Evolutionary conservation across 2,329 filamentous ascomycete species (phyloP).

Genomic region (Diaporthe australafricana): DNA sequence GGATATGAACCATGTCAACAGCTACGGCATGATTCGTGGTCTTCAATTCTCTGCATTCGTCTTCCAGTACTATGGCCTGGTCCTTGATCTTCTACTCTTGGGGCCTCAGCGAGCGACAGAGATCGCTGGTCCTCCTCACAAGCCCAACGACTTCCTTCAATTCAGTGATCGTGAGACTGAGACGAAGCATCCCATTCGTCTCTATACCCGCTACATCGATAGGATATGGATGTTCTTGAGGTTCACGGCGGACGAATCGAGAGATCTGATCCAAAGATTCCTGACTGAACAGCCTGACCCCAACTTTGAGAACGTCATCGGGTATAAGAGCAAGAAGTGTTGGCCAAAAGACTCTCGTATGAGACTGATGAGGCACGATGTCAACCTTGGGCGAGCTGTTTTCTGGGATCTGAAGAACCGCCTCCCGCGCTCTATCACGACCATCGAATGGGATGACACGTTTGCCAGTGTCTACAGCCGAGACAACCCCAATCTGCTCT

Average conservation of each 20-base stretch:
- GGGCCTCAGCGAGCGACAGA: slow-evolving; percentile 97
- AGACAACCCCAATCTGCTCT: slow-evolving; percentile 96
- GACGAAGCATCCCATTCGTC: slow-evolving; percentile 90
- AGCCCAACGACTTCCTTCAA: slow-evolving; percentile 96
- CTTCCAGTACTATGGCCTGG: slow-evolving; percentile 98
- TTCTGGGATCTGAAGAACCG: slow-evolving; percentile 99
- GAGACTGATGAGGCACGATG: slow-evolving; percentile 98
- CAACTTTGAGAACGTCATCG: slow-evolving; percentile 99
- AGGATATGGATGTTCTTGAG: slow-evolving; percentile 98
- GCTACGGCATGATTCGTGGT: slow-evolving; percentile 97
- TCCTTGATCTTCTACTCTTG: slow-evolving; percentile 91
- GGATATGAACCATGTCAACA: slow-evolving; percentile 99
- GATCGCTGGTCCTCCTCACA: slow-evolving; percentile 92
- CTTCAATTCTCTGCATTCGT: slow-evolving; percentile 98
- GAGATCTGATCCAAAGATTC: slow-evolving; percentile 96
- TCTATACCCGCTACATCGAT: slow-evolving; percentile 99
- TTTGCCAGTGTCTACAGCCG: slow-evolving; percentile 98
- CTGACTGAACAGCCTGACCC: slow-evolving; percentile 98
- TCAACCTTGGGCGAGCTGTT: slow-evolving; percentile 95
- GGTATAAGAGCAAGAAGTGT: slow-evolving; percentile 99
- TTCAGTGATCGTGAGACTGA: slow-evolving; percentile 95
- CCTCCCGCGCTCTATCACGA: slow-evolving; percentile 92
- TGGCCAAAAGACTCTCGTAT: slow-evolving; percentile 98
- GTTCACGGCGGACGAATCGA: slow-evolving; percentile 92
- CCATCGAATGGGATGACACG: slow-evolving; percentile 98